phyloP scores from a whole-genome alignment of 805 yeast species.

The Yamadazyma takamatsuzukensis region DNA sequence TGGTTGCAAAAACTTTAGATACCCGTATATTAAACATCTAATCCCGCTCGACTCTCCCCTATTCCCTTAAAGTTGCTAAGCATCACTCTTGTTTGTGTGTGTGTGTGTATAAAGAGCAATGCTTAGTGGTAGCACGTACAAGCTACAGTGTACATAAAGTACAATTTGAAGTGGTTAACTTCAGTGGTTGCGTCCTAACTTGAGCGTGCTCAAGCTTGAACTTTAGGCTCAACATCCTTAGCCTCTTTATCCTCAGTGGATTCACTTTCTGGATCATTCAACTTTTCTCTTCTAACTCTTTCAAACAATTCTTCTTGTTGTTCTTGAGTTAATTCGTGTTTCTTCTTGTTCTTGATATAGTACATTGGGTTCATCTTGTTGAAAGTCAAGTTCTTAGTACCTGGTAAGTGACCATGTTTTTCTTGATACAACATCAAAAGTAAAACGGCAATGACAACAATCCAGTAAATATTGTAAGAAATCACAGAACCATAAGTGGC shows the following conservation, averaged over 20 bases:
- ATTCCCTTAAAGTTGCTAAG: constrained; percentile 4
- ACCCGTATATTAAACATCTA: constrained; percentile 8
- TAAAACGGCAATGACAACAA: constrained; percentile 44
- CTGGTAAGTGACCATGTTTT: constrained; percentile 77
- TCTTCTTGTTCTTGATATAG: constrained; percentile 65
- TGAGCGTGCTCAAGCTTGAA: too few relatives aligned
- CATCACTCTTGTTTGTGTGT: too few relatives aligned
- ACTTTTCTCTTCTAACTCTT: constrained; percentile 21
- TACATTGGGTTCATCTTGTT: constrained; percentile 65
- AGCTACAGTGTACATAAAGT: background rate
- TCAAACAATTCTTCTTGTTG: constrained; percentile 36
- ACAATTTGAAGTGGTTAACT: background rate
- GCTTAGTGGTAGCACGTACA: too few relatives aligned
- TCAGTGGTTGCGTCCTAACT: constrained; percentile 2
- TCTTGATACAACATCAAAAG: constrained; percentile 76
- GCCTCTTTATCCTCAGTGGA: constrained; percentile 9
- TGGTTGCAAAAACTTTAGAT: too few relatives aligned
- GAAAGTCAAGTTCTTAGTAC: constrained; percentile 43
- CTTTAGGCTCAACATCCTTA: constrained; percentile 5
- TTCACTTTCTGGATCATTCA: constrained; percentile 15
- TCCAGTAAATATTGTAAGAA: constrained; percentile 88
- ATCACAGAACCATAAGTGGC: constrained; percentile 92
- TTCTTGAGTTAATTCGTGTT: constrained; percentile 30
- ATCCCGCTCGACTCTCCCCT: constrained; percentile 15
- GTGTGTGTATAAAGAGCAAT: constrained; percentile 6